Base-by-base conservation (phyloP, 495 filamentous ascomycete genomes). In the Hyaloscypha variabilis region DNA sequence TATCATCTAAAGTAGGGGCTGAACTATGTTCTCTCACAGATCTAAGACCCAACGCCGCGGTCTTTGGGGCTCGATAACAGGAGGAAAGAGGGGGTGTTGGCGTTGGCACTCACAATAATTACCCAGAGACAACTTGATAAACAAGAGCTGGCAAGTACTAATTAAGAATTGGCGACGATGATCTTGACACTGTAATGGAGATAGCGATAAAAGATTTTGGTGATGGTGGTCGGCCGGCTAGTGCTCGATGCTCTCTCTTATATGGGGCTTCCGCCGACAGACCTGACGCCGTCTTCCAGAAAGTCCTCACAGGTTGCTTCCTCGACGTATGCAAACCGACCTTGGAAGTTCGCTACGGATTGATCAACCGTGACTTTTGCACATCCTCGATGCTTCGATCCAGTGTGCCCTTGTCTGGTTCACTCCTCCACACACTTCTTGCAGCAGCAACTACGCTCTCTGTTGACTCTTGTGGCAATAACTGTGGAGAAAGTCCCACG, bases 341-440 rank as follows among this genome's bases (percentile, higher is more conserved):
- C 63, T 71, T 59, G 69, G 69, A 60, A 71, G 52, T 62, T 29
- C 70, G 67, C 70, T 69, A 63, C 67, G 36, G 69, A 65, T 21
- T 26, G 67, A 69, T 66, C 58, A 63, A 60, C 67, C 51, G 67
- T 69, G 29, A 69, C 0, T 66, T 63, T 69, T 69, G 53, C 64
- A 67, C 70, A 39, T 63, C 70, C 60, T 67, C 60, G 67, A 63
- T 28, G 36, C 56, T 68, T 67, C 61, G 51, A 63, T 69, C 67
- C 67, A 59, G 60, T 53, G 8, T 60, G 60, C 63, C 65, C 65
- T 65, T 34, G 62, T 63, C 60, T 28, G 34, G 42, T 60, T 64
- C 58, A 57, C 68, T 65, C 67, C 58, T 69, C 70, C 70, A 69
- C 70, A 68, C 69, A 52, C 63, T 60, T 66, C 57, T 52, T 67